Evolutionary conservation across 495 filamentous ascomycete species (phyloP).

Genomic region (Filosporella fistucella): DNA sequence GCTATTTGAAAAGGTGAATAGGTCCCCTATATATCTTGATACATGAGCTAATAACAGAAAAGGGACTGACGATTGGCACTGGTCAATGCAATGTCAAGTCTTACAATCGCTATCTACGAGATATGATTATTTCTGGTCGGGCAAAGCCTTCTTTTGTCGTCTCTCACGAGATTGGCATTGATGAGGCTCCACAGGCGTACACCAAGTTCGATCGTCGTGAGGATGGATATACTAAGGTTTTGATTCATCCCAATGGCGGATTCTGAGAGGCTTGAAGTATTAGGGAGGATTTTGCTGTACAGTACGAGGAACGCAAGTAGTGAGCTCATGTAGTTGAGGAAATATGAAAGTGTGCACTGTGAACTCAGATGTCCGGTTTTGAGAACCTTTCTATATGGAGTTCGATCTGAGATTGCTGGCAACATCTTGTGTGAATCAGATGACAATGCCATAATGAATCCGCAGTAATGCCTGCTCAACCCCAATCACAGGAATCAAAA

Average conservation of each 20-base stretch:
- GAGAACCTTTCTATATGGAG: too few species aligned
- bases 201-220: conserved; percentile 44
- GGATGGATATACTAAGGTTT: conserved; percentile 40
- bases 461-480: too few species aligned
- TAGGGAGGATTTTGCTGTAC: too few species aligned
- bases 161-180: conserved; percentile 49
- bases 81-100: conserved; percentile 59
- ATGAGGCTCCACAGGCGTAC: conserved; percentile 46
- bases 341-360: too few species aligned
- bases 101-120: conserved; percentile 52
- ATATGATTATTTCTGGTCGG: conserved; percentile 52
- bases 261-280: too few species aligned
- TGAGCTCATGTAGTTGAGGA: too few species aligned
- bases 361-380: too few species aligned
- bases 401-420: too few species aligned
- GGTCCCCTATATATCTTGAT: background rate
- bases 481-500: too few species aligned
- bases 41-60: background rate
- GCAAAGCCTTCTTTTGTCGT: conserved; percentile 55
- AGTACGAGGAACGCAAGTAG: too few species aligned
- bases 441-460: too few species aligned
- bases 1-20: conserved; percentile 52
- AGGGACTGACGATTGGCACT: conserved; percentile 40
- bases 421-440: too few species aligned
- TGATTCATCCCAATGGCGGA: conserved; percentile 34